phyloP scores from a whole-genome alignment of 345 rosid species.

The Salix dunnii region DNA sequence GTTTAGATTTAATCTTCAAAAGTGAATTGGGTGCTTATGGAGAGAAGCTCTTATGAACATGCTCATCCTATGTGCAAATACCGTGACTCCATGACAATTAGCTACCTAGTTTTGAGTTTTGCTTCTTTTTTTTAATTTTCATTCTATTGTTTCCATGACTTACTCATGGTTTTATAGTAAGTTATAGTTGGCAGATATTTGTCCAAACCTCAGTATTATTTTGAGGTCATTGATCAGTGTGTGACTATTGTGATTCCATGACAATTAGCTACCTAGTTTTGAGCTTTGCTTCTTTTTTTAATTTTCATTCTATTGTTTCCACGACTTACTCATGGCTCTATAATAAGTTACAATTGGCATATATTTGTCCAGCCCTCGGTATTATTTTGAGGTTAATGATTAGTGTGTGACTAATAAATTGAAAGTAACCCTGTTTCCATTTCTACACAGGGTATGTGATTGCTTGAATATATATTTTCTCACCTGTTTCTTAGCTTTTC shows the following conservation, averaged over 20 bases:
- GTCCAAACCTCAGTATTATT: slow-evolving; percentile 10
- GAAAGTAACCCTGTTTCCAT: slow-evolving; percentile 19
- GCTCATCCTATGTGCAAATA: slow-evolving; percentile 13
- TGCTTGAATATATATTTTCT: neutral
- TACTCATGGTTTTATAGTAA: neutral
- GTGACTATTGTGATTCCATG: slow-evolving; percentile 9
- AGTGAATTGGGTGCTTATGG: slow-evolving; percentile 18
- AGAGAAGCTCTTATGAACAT: slow-evolving; percentile 21
- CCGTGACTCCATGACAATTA: neutral
- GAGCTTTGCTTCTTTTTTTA: neutral
- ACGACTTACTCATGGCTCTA: neutral
- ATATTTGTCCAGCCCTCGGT: slow-evolving; percentile 5
- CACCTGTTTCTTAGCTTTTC: too few species aligned
- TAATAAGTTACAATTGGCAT: neutral
- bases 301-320: neutral
- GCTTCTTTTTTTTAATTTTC: neutral
- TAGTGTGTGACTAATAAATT: slow-evolving; percentile 20
- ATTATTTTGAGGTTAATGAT: slow-evolving; percentile 24
- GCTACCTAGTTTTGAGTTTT: neutral
- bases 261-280: neutral
- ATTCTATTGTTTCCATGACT: neutral
- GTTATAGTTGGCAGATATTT: slow-evolving; percentile 8
- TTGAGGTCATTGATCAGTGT: slow-evolving; percentile 21
- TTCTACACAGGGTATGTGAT: slow-evolving; percentile 13
- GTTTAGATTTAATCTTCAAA: slow-evolving; percentile 8